These are phyloP conservation scores for Debaryomycetaceae sp. DNA, from an alignment of 1,139 yeast species.

Conservation along the genomic window DNA sequence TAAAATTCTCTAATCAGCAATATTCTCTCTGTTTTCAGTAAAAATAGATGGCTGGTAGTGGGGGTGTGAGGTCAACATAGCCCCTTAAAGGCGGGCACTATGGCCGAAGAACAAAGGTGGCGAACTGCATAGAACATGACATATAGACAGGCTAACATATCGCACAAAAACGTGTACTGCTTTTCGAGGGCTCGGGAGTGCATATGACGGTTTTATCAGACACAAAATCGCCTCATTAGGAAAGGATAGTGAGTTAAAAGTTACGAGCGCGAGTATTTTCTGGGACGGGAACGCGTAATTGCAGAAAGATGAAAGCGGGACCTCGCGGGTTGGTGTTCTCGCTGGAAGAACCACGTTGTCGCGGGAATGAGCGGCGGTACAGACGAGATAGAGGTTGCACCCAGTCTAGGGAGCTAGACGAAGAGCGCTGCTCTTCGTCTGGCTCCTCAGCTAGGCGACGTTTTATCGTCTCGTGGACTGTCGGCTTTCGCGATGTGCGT, in stretches of 20 bases:
- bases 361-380: no score
- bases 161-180: not conserved
- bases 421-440: no score
- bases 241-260: not conserved
- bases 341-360: no score
- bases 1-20: not conserved
- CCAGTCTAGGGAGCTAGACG: no score
- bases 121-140: not conserved
- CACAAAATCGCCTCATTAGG: not conserved
- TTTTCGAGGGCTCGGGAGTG: not conserved
- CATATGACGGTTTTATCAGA: not conserved
- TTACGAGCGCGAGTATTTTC: not conserved
- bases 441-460: no score
- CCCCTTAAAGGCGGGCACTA: conserved; percentile 1
- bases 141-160: not conserved
- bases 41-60: conserved; percentile 2
- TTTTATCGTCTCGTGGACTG: no score
- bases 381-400: no score
- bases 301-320: no score
- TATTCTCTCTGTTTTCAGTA: not conserved
- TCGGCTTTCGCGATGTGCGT: no score
- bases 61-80: not conserved
- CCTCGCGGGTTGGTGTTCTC: no score
- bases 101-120: not conserved
- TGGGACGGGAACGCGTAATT: not conserved